Conservation (phyloP, 352 stramenopile genomes). For the Blastocystis sp. region DNA sequence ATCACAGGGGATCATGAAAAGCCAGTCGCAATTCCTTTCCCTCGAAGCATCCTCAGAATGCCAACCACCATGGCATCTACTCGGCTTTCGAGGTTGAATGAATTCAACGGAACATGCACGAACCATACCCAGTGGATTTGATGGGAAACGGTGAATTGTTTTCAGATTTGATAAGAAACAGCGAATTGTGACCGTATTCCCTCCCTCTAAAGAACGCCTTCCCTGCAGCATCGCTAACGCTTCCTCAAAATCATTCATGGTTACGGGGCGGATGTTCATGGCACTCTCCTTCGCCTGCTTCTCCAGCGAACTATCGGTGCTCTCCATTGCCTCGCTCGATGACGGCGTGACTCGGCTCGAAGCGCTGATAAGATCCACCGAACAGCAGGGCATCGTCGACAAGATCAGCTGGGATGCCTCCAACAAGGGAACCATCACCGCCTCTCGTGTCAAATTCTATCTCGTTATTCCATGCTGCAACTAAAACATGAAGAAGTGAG, state of each 20-base stretch:
- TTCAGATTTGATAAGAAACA: neutral
- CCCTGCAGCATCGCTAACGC: constrained; percentile 18
- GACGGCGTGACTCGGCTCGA: neutral
- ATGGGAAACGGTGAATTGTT: no score
- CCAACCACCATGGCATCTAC: neutral
- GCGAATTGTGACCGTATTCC: neutral
- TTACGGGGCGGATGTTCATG: neutral
- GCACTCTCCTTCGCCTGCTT: neutral
- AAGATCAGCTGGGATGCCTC: constrained; percentile 12
- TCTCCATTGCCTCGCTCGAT: neutral
- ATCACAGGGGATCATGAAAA: constrained; percentile 46
- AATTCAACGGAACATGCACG: no score
- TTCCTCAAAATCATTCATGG: constrained; percentile 24
- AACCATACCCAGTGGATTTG: no score
- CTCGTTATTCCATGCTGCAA: neutral
- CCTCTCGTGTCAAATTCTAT: constrained; percentile 54
- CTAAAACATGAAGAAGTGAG: constrained; percentile 8
- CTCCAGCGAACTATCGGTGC: neutral
- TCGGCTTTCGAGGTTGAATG: neutral
- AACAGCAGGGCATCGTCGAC: neutral
- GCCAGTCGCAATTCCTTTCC: constrained; percentile 1
- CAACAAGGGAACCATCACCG: constrained; percentile 45
- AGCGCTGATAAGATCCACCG: neutral
- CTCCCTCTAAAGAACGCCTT: neutral
- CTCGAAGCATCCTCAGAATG: neutral